These are phyloP conservation scores for Pseudocohnilembus persalinus DNA, from an alignment of 169 alveolate genomes.

Conservation along the genomic window DNA sequence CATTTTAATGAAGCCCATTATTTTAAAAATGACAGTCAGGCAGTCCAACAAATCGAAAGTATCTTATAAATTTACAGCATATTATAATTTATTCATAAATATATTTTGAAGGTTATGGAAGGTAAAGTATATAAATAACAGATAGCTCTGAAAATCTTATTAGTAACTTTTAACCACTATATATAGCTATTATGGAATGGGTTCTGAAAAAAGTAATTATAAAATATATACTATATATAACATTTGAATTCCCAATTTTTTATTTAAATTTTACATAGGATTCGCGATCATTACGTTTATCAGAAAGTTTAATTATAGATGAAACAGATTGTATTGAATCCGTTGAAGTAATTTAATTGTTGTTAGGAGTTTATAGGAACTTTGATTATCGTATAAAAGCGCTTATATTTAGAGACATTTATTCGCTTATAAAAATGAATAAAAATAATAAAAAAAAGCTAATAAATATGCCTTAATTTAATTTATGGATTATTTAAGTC, in stretches of 20 bases:
- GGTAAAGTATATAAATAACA: neutral
- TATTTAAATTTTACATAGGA: neutral
- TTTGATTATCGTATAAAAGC: neutral
- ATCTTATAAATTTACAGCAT: too few species aligned
- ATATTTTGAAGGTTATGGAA: neutral
- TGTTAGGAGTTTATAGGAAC: neutral
- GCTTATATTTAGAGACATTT: conserved; percentile 8
- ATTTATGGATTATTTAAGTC: conserved; percentile 1
- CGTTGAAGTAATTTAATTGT: neutral
- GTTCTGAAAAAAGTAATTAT: neutral
- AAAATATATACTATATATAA: neutral
- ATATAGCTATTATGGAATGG: conserved; percentile 18
- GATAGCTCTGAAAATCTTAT: neutral
- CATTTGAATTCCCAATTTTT: too few species aligned
- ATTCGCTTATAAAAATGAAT: conserved; percentile 5
- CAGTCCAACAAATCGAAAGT: too few species aligned
- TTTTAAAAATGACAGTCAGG: too few species aligned
- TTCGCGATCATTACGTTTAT: neutral
- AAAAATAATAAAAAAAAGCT: conserved; percentile 1
- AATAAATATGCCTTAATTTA: neutral
- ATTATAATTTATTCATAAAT: too few species aligned
- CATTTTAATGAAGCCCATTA: too few species aligned
- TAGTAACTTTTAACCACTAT: neutral
- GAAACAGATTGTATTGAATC: conserved; percentile 4
- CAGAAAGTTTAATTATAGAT: conserved; percentile 4